Evolutionary conservation across 1,284 basidiomycete species (phyloP), one percentile per base, ranked within the genome.

Genomic region (Cerioporus squamosus): DNA sequence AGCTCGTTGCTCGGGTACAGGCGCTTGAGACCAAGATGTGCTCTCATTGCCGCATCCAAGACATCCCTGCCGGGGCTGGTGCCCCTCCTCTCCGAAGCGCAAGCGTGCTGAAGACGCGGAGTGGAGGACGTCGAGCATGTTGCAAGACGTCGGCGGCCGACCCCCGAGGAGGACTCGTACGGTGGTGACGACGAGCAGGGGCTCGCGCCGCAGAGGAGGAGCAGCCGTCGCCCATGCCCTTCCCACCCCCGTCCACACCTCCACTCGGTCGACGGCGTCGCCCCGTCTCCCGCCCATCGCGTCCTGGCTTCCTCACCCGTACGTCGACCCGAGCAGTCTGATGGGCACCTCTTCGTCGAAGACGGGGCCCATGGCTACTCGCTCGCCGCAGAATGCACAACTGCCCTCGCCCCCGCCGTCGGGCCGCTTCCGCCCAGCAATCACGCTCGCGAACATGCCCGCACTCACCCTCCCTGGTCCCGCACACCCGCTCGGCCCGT

Each of bases 371-470:
- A 49, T 55, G 7, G 59, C 63, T 12, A 42, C 58, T 12, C 48
- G 61, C 48, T 59, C 59, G n/a, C 50, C 70, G 23, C 48, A 59
- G 33, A 55, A 58, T 39, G 58, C 65, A 18, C 79, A 83, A 53
- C 74, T 83, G 5, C 81, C 78, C 49, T 80, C 81, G 0, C 81
- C 81, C 2, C 81, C 81, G 2, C 64, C 72, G 18, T 81, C 80
- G 0, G 72, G 72, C 1, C 66, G 61, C 10, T 76, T 78, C 60
- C 68, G 71, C 17, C 68, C 74, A 14, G 48, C 68, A 2, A 54
- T 56, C 44, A 47, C 66, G 26, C 53, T 65, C 53, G 58, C 66
- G n/a, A 59, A 60, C 49, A 68, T 72, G 17, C 78, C 78, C 26
- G 60, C 71, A 2, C 74, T 80, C 51, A 70, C 71, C 1, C 72